Evolutionary conservation across 2,329 filamentous ascomycete genomes (phyloP).

Genomic region (Chrysoporthe austroafricana): DNA sequence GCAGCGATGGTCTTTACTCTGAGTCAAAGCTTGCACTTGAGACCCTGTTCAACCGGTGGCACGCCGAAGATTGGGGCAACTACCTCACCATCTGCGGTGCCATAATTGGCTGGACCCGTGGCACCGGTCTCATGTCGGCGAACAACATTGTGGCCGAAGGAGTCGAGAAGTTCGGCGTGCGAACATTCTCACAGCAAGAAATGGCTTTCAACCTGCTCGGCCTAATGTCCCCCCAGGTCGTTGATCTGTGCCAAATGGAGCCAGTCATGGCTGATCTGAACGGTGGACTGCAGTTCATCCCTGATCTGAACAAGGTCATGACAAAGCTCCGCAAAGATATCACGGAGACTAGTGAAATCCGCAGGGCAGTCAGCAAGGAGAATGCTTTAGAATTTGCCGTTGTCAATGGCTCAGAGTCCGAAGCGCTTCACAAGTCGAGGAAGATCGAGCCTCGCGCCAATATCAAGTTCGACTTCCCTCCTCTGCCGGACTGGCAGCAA

Average conservation of each 20-base stretch:
- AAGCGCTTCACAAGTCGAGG: slow-evolving; percentile 93
- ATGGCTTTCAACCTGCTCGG: slow-evolving; percentile 99
- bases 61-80: slow-evolving; percentile 95
- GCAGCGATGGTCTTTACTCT: slow-evolving; percentile 95
- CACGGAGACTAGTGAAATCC: slow-evolving; percentile 92
- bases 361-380: slow-evolving; percentile 92
- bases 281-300: slow-evolving; percentile 95
- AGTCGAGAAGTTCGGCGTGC: slow-evolving; percentile 93
- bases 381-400: slow-evolving; percentile 96
- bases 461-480: slow-evolving; percentile 96
- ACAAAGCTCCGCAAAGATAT: slow-evolving; percentile 91
- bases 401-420: slow-evolving; percentile 90
- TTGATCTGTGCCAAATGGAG: slow-evolving; percentile 93
- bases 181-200: slow-evolving; percentile 98
- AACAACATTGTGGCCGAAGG: slow-evolving; percentile 98
- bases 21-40: slow-evolving; percentile 97
- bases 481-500: slow-evolving; percentile 85
- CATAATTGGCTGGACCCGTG: slow-evolving; percentile 98
- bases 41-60: slow-evolving; percentile 98
- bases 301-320: slow-evolving; percentile 93
- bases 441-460: slow-evolving; percentile 92
- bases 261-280: slow-evolving; percentile 97
- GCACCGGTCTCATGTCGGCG: slow-evolving; percentile 94
- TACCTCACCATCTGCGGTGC: slow-evolving; percentile 98
- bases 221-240: slow-evolving; percentile 90